These are phyloP conservation scores for Trichoderma afroharzianum DNA, from an alignment of 2,329 filamentous ascomycete species.

Conservation along the genomic window DNA sequence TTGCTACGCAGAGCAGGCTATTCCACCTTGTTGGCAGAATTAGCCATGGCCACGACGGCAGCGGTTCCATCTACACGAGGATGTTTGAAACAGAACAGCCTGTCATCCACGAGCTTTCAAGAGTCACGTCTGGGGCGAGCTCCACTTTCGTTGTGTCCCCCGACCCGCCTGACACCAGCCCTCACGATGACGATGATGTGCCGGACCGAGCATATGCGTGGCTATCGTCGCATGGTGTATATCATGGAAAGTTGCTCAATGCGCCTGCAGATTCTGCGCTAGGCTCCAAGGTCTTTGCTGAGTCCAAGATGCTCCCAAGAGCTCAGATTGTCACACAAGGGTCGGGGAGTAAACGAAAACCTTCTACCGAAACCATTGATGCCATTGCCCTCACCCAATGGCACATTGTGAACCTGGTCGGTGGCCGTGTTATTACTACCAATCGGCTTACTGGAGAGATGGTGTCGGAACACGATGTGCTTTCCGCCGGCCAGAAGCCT, in stretches of 20 bases:
- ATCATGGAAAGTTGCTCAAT: conserved; percentile 75
- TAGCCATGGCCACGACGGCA: conserved; percentile 72
- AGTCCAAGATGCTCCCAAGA: conserved; percentile 72
- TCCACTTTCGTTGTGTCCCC: conserved; percentile 75
- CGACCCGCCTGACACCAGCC: conserved; percentile 56
- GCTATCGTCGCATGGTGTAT: conserved; percentile 82
- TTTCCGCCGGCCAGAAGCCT: conserved; percentile 73
- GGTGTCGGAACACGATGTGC: conserved; percentile 82
- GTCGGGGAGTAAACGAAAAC: conserved; percentile 59
- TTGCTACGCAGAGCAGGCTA: conserved; percentile 74
- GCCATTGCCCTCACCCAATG: conserved; percentile 87
- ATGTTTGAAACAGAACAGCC: conserved; percentile 87
- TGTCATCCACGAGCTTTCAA: conserved; percentile 67
- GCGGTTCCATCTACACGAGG: conserved; percentile 78
- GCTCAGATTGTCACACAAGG: conserved; percentile 70
- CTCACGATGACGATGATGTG: conserved; percentile 57
- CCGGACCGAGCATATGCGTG: conserved; percentile 80
- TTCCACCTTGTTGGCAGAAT: conserved; percentile 79
- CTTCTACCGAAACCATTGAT: conserved; percentile 68
- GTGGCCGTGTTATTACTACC: conserved; percentile 76
- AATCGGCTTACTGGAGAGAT: conserved; percentile 83
- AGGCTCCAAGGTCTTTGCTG: conserved; percentile 70
- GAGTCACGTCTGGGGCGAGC: conserved; percentile 49
- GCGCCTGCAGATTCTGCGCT: conserved; percentile 58
- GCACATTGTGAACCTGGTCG: conserved; percentile 82